Evolutionary conservation across 73 alveolate species (phyloP).

Genomic region (Urostyla sp.): DNA sequence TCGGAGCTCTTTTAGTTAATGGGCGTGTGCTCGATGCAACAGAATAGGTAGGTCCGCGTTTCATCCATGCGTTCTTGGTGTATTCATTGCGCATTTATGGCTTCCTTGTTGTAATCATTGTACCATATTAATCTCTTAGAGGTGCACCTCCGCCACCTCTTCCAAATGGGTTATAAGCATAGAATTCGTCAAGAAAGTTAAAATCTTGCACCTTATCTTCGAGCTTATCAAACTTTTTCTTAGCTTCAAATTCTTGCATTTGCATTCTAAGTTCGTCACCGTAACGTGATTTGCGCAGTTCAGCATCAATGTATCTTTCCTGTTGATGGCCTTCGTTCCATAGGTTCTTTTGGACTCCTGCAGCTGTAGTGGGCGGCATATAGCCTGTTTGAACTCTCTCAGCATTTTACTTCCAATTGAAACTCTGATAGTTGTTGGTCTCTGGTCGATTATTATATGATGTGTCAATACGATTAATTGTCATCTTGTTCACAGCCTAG

Average conservation of each 20-base stretch:
- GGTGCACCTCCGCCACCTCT: slow-evolving; percentile 82
- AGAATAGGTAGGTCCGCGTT: slow-evolving; percentile 31
- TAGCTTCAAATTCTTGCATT: slow-evolving; percentile 15
- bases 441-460: slow-evolving; percentile 1
- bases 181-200: slow-evolving; percentile 39
- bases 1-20: neutral
- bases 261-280: slow-evolving; percentile 33
- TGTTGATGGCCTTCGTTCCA: slow-evolving; percentile 39
- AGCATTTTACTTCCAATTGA: slow-evolving; percentile 20
- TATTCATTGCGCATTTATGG: slow-evolving; percentile 59
- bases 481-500: slow-evolving; percentile 16
- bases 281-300: slow-evolving; percentile 21
- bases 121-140: slow-evolving; percentile 66
- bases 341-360: slow-evolving; percentile 2
- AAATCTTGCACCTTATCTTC: slow-evolving; percentile 26
- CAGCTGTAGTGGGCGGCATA: slow-evolving; percentile 53
- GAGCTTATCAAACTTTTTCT: neutral
- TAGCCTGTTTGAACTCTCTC: neutral
- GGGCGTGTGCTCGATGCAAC: slow-evolving; percentile 34
- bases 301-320: slow-evolving; percentile 43
- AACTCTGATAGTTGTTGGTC: slow-evolving; percentile 1
- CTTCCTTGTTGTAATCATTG: slow-evolving; percentile 59
- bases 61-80: slow-evolving; percentile 24
- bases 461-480: slow-evolving; percentile 13
- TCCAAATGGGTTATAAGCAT: slow-evolving; percentile 63